Base-by-base conservation (phyloP, 2,329 filamentous ascomycete genomes). In the Chlorencoelia australis region DNA sequence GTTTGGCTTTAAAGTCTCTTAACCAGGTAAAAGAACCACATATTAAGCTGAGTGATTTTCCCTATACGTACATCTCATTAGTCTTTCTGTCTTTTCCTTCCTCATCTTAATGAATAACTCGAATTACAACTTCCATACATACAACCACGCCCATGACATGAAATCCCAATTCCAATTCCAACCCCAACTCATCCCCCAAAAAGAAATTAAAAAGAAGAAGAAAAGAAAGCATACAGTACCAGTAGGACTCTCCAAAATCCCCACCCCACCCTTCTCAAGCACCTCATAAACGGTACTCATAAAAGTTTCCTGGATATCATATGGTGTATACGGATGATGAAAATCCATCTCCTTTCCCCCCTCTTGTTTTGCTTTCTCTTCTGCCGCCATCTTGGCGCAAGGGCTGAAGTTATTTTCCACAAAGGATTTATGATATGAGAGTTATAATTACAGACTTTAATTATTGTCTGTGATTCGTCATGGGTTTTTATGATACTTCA, bases 21-120 rank as follows among this genome's bases (percentile, higher is more conserved):
- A 84, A 63, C 80, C 80, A 85, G 3, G 79, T 83, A 47, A 84
- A 55, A 13, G 79, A 73, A 30, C 72, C 76, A 57, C 80, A 85
- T 40, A 84, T 82, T 34, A 85, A 59, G 56, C 79, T 83, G 32
- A 84, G 51, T 1, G 79, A 83, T 65, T 85, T 85, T 28, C 80
- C 80, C 59, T 72, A 47, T n/a, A n/a, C n/a, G n/a, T n/a, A n/a
- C n/a, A n/a, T n/a, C n/a, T n/a, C n/a, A n/a, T n/a, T n/a, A n/a
- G n/a, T n/a, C n/a, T n/a, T n/a, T n/a, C n/a, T n/a, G n/a, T n/a
- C n/a, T n/a, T n/a, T n/a, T n/a, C n/a, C 24, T 6, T 24, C 20
- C 5, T 8, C 17, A 33, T 8, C 27, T 8, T n/a, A n/a, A n/a
- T n/a, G n/a, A n/a, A n/a, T n/a, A n/a, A n/a, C n/a, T n/a, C n/a